Evolutionary conservation across 768 basidiomycete species (phyloP).

Genomic region (Amanita polypyramis): DNA sequence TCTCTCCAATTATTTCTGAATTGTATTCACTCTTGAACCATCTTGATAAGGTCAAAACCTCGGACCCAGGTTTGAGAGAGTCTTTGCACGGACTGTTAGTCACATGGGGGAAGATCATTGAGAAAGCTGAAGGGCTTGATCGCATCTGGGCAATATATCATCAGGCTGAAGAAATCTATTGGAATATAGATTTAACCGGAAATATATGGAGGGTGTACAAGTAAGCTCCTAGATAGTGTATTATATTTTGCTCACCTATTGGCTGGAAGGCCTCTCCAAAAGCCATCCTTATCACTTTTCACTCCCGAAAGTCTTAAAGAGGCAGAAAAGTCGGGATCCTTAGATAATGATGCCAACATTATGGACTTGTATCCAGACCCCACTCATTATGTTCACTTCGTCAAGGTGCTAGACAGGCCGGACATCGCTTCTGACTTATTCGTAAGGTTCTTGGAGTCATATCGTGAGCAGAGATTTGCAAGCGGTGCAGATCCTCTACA

Average conservation of each 20-base stretch:
- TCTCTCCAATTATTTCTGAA: slow-evolving; percentile 58
- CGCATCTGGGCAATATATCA: slow-evolving; percentile 50
- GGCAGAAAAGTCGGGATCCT: slow-evolving; percentile 29
- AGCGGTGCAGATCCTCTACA: slow-evolving; percentile 38
- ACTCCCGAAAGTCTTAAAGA: slow-evolving; percentile 38
- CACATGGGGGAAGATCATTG: slow-evolving; percentile 69
- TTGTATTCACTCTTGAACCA: slow-evolving; percentile 56
- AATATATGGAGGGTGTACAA: slow-evolving; percentile 29
- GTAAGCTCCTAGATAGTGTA: slow-evolving; percentile 25
- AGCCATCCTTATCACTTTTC: slow-evolving; percentile 29
- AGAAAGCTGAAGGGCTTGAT: slow-evolving; percentile 36
- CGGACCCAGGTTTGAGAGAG: slow-evolving; percentile 57
- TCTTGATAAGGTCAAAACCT: slow-evolving; percentile 41
- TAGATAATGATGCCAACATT: slow-evolving; percentile 42
- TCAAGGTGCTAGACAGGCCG: slow-evolving; percentile 53
- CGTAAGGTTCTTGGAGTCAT: slow-evolving; percentile 60
- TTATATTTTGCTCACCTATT: slow-evolving; percentile 4
- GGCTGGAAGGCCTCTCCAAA: slow-evolving; percentile 15
- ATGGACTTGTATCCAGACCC: slow-evolving; percentile 74
- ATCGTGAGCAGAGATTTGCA: slow-evolving; percentile 35
- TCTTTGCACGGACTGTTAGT: slow-evolving; percentile 47
- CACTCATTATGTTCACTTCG: slow-evolving; percentile 48
- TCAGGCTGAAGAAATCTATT: slow-evolving; percentile 39
- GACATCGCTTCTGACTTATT: slow-evolving; percentile 71
- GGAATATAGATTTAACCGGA: slow-evolving; percentile 49